Evolutionary conservation across 202 grass and related monocot species (phyloP).

Genomic region (Cymbopogon flexuosus): DNA sequence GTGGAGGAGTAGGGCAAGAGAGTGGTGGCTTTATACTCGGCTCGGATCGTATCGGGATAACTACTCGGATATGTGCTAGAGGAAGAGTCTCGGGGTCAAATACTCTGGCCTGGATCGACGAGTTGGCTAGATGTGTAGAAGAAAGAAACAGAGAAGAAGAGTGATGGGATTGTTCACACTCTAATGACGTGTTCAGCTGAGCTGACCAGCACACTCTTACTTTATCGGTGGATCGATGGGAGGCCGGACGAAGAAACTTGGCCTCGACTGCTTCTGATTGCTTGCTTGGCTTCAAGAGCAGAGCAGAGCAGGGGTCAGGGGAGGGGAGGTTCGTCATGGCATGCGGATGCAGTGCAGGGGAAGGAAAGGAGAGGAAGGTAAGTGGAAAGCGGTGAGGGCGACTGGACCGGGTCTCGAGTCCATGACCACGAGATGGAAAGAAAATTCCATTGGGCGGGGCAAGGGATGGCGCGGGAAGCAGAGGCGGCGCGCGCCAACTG

Average conservation of each 20-base stretch:
- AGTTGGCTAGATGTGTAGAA: background rate
- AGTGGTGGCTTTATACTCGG: constrained; percentile 4
- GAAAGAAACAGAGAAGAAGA: background rate
- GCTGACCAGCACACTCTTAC: background rate
- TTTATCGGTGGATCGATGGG: background rate
- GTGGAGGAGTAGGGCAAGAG: constrained; percentile 15
- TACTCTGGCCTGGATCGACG: background rate
- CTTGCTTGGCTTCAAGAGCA: background rate
- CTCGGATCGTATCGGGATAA: background rate
- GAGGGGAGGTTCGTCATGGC: background rate
- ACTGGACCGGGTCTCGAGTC: background rate
- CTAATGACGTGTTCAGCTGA: background rate
- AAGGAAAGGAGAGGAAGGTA: background rate
- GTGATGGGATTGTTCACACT: background rate
- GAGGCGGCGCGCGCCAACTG: no score
- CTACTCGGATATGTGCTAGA: background rate
- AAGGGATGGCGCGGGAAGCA: no score
- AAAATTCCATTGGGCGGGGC: no score
- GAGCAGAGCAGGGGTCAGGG: no score
- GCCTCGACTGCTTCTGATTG: background rate
- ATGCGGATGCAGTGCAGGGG: background rate
- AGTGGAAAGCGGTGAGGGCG: background rate
- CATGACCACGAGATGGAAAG: background rate
- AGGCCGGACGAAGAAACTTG: background rate
- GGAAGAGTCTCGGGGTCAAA: background rate